Evolutionary conservation across 1,284 basidiomycete species (phyloP), one percentile per base, ranked within the genome.

Genomic region (Cutaneotrichosporon arboriforme): DNA sequence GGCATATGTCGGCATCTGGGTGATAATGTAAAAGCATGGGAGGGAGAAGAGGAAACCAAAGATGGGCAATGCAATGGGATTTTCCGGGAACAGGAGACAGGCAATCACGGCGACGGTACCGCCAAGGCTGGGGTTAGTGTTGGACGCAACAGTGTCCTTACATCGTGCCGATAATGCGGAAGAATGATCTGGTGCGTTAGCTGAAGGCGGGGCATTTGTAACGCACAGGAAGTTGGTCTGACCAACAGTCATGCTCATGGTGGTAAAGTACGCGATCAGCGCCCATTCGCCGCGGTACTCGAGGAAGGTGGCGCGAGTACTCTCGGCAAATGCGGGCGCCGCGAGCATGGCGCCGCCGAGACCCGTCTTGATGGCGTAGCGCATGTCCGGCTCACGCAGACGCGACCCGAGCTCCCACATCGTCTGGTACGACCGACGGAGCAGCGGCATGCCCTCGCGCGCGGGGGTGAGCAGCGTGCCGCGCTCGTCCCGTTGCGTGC

Each of bases 11-110:
- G 90, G 90, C 60, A 67, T 75, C 61, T 83, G 84, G 0, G 84
- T 82, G 62, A 93, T 91, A 67, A 86, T 85, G 72, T 89, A 92
- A 77, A 96, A 97, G 73, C 93, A 97, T 3, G 93, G 93, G 4
- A 96, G 77, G 1, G 90, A 92, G 71, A 90, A 94, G 59, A 96
- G 77, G 68, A 90, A 87, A 0, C 94, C 93, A 58, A 92, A 86
- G 37, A 89, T 75, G 1, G 90, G 83, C 14, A 97, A 79, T 1
- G 85, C 77, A 33, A 85, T 71, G 0, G 87, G 80, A 59, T 91
- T 82, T 47, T 89, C 85, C 0, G 86, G 85, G 69, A 91, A 91
- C 21, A 85, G 64, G 0, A 81, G 78, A 73, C 86, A 93, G 10
- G 87, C 78, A 0, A 76, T 74, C 13, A 85, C 83, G 1, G 92